phyloP scores from a whole-genome alignment of 2,329 filamentous ascomycete species.

The Colletotrichum tropicicola region DNA sequence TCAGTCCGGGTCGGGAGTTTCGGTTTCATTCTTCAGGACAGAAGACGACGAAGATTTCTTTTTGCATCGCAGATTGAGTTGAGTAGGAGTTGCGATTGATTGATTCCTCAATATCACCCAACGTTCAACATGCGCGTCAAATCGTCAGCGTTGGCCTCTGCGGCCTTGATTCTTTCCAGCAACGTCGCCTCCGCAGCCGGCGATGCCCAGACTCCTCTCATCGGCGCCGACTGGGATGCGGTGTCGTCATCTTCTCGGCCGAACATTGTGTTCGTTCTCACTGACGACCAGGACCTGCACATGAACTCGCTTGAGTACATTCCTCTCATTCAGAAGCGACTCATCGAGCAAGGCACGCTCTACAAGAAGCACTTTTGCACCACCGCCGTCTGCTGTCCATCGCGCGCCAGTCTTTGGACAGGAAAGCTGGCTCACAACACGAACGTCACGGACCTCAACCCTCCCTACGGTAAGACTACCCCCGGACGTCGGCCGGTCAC shows the following conservation, averaged over 20 bases:
- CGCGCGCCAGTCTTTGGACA: constrained; percentile 68
- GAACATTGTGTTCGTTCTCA: constrained; percentile 73
- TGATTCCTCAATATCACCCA: background rate
- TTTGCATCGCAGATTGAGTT: too few species aligned
- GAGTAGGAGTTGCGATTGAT: background rate
- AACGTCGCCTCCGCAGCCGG: background rate
- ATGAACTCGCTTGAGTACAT: constrained; percentile 69
- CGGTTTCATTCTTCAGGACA: background rate
- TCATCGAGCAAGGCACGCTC: constrained; percentile 64
- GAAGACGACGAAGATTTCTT: too few species aligned
- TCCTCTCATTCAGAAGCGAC: constrained; percentile 61
- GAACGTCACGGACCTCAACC: constrained; percentile 63
- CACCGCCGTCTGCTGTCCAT: constrained; percentile 71
- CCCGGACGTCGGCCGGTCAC: background rate
- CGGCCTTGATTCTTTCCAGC: background rate
- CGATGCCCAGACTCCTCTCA: constrained; percentile 16
- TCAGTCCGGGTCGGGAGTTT: too few species aligned
- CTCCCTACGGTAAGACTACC: constrained; percentile 63
- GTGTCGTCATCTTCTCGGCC: constrained; percentile 38
- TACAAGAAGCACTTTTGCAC: constrained; percentile 72
- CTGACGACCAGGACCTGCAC: constrained; percentile 72
- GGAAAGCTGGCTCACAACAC: constrained; percentile 72
- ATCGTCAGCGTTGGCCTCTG: background rate
- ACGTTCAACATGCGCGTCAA: background rate
- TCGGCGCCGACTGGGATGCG: background rate